These are phyloP conservation scores for Saccharomyces hybrid DNA, from an alignment of 1,139 yeast genomes.

Conservation along the genomic window DNA sequence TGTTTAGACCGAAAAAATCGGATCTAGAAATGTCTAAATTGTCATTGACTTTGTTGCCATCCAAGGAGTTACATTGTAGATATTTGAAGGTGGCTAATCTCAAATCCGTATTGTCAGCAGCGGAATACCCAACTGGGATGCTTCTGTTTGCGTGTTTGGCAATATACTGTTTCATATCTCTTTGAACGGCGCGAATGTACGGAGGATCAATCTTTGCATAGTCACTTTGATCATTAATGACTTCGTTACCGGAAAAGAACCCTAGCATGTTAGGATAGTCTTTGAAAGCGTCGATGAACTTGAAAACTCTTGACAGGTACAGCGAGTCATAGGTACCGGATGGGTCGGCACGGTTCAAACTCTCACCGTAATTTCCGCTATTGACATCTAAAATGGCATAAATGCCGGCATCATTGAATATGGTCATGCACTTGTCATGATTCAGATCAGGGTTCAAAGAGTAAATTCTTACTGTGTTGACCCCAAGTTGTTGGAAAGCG, in stretches of 20 bases:
- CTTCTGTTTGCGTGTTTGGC: conserved; percentile 56
- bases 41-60: conserved; percentile 35
- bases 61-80: conserved; percentile 58
- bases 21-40: conserved; percentile 55
- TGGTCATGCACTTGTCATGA: conserved; percentile 84
- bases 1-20: conserved; percentile 87
- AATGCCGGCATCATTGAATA: conserved; percentile 81
- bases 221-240: conserved; percentile 71
- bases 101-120: conserved; percentile 72
- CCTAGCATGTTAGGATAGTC: conserved; percentile 80
- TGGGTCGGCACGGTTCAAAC: conserved; percentile 72
- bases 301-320: conserved; percentile 68
- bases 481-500: conserved; percentile 65
- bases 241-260: conserved; percentile 89
- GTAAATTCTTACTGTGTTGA: conserved; percentile 65
- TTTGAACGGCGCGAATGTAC: conserved; percentile 81
- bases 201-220: conserved; percentile 52
- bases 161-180: conserved; percentile 85
- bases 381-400: conserved; percentile 83
- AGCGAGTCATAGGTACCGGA: conserved; percentile 56
- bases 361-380: conserved; percentile 56
- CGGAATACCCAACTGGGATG: conserved; percentile 89
- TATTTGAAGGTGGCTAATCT: conserved; percentile 75
- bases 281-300: conserved; percentile 74
- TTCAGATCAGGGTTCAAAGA: conserved; percentile 70